Evolutionary conservation across 192 early-diverging fungal species (phyloP).

Genomic region (Kickxella alabastrina): DNA sequence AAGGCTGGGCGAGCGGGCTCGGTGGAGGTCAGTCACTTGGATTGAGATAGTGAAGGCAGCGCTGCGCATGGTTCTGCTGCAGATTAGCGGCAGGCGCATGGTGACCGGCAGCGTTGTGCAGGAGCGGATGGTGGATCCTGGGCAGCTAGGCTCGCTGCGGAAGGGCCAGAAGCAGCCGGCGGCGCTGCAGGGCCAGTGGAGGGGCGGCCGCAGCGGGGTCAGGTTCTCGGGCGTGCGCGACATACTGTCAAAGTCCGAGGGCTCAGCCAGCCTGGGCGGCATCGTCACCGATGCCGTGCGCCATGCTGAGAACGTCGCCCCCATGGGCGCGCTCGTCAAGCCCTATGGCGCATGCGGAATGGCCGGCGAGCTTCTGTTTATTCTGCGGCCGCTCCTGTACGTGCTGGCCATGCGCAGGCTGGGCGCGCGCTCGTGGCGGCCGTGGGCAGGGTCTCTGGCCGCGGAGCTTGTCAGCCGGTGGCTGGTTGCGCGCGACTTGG

Average conservation of each 20-base stretch:
- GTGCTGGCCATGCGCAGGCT: constrained; percentile 72
- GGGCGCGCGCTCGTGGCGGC: constrained; percentile 73
- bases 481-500: constrained; percentile 44
- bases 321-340: constrained; percentile 67
- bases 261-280: constrained; percentile 21
- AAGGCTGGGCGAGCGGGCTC: constrained; percentile 55
- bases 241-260: constrained; percentile 38
- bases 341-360: constrained; percentile 51
- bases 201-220: constrained; percentile 52
- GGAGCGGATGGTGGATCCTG: constrained; percentile 50
- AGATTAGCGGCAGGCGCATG: constrained; percentile 36
- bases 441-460: constrained; percentile 77
- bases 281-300: constrained; percentile 27
- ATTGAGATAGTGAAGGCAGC: constrained; percentile 69
- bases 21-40: constrained; percentile 59
- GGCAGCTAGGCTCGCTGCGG: constrained; percentile 17
- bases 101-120: constrained; percentile 37
- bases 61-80: constrained; percentile 25
- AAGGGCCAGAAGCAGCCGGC: constrained; percentile 2
- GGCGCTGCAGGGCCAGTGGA: constrained; percentile 33
- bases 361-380: constrained; percentile 74
- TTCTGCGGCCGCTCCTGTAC: constrained; percentile 82
- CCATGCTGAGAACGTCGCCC: constrained; percentile 60
- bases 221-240: constrained; percentile 44
- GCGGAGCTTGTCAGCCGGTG: constrained; percentile 62